Evolutionary conservation across 148 eudicot genomes (phyloP), one percentile per base, ranked within the genome.

Genomic region (Rhododendron williamsianum): DNA sequence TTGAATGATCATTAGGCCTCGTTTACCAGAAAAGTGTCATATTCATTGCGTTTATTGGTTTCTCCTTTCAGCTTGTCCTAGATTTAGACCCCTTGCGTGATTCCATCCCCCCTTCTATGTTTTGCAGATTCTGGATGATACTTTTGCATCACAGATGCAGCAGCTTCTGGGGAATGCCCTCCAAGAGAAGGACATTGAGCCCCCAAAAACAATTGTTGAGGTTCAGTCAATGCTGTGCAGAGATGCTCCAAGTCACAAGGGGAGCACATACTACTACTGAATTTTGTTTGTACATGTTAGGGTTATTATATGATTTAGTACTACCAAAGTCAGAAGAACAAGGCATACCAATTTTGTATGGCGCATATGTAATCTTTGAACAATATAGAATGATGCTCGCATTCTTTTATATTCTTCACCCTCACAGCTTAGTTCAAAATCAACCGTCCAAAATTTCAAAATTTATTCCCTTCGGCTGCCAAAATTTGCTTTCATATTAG

Each of bases 151-250:
- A 19, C 88, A 90, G 89, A 91, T 95, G 89, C 91, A 92, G 58
- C 82, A 88, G 73, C 83, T 92, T 87, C 81, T 92, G 49, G 93
- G 94, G 27, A 88, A 92, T 85, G 88, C 87, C 35, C 85, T 91
- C 8, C 94, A 92, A 82, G 88, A 90, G 54, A 92, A 90, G 71
- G 96, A 95, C 88, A 78, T 93, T 33, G 94, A 93, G 87, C 91
- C 96, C 60, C 98, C 98, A 1, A 88, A 93, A 76, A 87, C 91
- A 3, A 90, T 95, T 51, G 60, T 90, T 65, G 96, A 91, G 85
- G 93, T 91, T 36, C 95, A 89, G 56, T 92, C 96, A 27, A 94
- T 95, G 94, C 93, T 95, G 9, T 91, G 89, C 56, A 90, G 92
- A 84, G 92, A 93, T 83, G 88, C 92, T 0, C 82, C 86, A 6